A percentile compares a stretch with the other conserved stretches of the same genome.
These are phyloP conservation scores for Davidsoniella eucalypti DNA, from an alignment of 2,329 filamentous ascomycete species.

Conservation along the genomic window DNA sequence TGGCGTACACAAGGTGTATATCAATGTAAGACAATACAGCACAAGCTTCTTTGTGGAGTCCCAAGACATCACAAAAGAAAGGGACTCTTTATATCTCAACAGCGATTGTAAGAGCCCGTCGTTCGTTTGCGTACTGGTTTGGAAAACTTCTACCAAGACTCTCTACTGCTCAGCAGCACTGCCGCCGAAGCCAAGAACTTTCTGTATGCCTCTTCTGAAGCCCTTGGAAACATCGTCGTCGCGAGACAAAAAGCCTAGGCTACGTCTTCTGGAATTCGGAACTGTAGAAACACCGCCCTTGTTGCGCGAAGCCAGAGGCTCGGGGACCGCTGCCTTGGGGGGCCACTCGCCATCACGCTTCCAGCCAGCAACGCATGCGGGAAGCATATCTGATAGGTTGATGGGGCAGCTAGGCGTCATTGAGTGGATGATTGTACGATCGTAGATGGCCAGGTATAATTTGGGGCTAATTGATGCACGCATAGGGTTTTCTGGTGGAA, in stretches of 20 bases:
- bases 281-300: conserved; percentile 18
- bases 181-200: conserved; percentile 16
- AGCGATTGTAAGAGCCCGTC: too few species aligned
- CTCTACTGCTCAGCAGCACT: conserved; percentile 2
- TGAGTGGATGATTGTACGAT: conserved; percentile 67
- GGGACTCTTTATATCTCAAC: too few species aligned
- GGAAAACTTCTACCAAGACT: not conserved
- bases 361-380: conserved; percentile 76
- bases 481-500: conserved; percentile 59
- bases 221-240: conserved; percentile 19
- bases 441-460: conserved; percentile 70
- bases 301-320: conserved; percentile 26
- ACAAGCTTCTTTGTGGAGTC: too few species aligned
- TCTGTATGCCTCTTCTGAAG: conserved; percentile 30
- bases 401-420: conserved; percentile 77
- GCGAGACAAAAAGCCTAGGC: conserved; percentile 30
- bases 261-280: conserved; percentile 25
- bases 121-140: too few species aligned
- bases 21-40: too few species aligned
- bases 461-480: conserved; percentile 58
- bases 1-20: too few species aligned
- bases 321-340: conserved; percentile 38
- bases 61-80: too few species aligned
- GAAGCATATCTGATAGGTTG: conserved; percentile 67
- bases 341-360: conserved; percentile 91